Conservation (phyloP, 208 protist species). For the Hexamita inflata region DNA sequence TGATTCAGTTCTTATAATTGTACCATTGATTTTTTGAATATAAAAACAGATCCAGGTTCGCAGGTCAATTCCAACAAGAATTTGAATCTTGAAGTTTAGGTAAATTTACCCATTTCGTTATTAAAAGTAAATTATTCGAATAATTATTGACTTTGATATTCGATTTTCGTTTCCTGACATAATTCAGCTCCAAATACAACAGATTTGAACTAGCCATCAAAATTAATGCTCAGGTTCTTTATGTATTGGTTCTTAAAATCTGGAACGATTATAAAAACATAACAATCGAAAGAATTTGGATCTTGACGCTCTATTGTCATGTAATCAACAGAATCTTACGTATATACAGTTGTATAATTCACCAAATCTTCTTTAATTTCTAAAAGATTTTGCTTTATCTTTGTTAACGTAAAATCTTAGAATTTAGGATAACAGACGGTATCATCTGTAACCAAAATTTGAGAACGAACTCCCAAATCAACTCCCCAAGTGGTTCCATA, state of each 20-base stretch:
- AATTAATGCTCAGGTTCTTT: background rate
- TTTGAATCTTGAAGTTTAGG: no score
- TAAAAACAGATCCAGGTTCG: background rate
- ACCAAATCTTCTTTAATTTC: background rate
- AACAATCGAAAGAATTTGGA: conserved; percentile 4
- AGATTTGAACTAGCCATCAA: no score
- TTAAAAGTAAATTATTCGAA: background rate
- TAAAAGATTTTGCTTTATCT: background rate
- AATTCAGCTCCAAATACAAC: background rate
- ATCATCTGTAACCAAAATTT: no score
- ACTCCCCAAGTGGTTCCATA: no score
- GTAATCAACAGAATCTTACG: background rate
- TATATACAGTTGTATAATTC: conserved; percentile 10
- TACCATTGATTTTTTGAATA: background rate
- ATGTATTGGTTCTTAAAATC: conserved; percentile 15
- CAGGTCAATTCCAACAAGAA: background rate
- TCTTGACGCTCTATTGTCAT: background rate
- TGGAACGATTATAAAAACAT: background rate
- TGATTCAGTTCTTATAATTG: background rate
- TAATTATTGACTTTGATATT: background rate
- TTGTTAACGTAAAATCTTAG: background rate
- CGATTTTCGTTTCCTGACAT: background rate
- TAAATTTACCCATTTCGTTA: no score
- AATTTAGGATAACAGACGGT: background rate
- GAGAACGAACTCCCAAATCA: no score